Conservation (phyloP, 345 rosid genomes). For the Hibiscus trionum region DNA sequence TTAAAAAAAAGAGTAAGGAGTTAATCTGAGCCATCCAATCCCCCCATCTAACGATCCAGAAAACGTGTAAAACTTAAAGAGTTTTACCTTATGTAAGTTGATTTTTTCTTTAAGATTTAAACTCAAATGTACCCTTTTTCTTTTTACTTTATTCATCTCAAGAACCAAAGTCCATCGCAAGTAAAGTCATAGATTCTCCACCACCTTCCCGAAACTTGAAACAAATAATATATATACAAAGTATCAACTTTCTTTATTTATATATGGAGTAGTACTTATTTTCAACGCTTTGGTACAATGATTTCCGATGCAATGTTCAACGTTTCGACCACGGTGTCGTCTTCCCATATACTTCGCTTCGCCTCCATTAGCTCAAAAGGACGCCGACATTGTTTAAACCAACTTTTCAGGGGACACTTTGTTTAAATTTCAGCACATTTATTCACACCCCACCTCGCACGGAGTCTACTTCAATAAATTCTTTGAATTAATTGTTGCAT, state of each 20-base stretch:
- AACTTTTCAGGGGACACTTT: not conserved
- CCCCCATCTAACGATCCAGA: too few species aligned
- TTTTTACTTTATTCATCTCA: not conserved
- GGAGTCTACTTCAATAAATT: conserved; percentile 25
- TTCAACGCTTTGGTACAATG: conserved; percentile 25
- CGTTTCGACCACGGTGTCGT: conserved; percentile 83
- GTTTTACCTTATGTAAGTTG: too few species aligned
- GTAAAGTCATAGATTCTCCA: not conserved
- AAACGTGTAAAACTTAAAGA: too few species aligned
- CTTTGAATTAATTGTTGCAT: not conserved
- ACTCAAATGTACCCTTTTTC: not conserved
- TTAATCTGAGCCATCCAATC: too few species aligned
- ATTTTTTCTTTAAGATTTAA: not conserved
- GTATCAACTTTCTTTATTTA: too few species aligned
- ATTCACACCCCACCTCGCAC: conserved; percentile 62
- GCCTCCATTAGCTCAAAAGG: conserved; percentile 10
- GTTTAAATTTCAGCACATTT: conserved; percentile 36
- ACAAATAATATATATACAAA: not conserved
- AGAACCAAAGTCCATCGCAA: conserved; percentile 13
- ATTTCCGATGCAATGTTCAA: conserved; percentile 41
- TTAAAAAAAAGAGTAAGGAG: too few species aligned
- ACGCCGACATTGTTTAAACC: conserved; percentile 13
- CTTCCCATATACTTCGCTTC: conserved; percentile 23
- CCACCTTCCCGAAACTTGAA: not conserved
- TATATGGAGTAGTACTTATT: not conserved